A percentile compares a stretch with the other conserved stretches of the same genome.
phyloP scores from a whole-genome alignment of 2,329 filamentous ascomycete species.

The Alternaria panax region DNA sequence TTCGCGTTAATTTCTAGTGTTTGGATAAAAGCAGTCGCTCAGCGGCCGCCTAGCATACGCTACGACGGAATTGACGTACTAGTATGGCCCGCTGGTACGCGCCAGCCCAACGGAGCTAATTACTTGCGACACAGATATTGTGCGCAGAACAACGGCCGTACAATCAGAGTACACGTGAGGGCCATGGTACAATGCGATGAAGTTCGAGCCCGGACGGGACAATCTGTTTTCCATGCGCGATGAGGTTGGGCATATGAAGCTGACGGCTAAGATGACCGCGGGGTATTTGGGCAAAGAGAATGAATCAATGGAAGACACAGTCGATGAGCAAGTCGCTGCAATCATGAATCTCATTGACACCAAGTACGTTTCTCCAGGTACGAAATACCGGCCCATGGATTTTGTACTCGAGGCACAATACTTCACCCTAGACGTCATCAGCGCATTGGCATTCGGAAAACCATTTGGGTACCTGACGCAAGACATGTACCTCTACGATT shows the following conservation, averaged over 20 bases:
- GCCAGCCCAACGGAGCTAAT: constrained; percentile 57
- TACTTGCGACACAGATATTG: constrained; percentile 57
- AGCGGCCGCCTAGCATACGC: not conserved
- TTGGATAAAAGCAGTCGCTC: constrained; percentile 26
- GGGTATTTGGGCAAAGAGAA: constrained; percentile 60
- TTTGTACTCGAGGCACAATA: constrained; percentile 57
- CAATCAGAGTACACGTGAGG: constrained; percentile 46
- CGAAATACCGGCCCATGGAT: constrained; percentile 51
- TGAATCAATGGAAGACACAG: constrained; percentile 55
- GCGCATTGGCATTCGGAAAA: constrained; percentile 59
- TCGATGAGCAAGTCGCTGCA: constrained; percentile 56
- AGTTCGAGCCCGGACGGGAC: constrained; percentile 59
- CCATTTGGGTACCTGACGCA: constrained; percentile 59
- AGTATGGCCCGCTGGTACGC: constrained; percentile 46
- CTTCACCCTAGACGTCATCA: constrained; percentile 64
- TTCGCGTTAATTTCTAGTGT: constrained; percentile 26
- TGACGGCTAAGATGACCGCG: constrained; percentile 56
- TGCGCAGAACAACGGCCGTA: constrained; percentile 54
- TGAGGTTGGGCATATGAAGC: constrained; percentile 52
- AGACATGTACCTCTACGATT: constrained; percentile 56
- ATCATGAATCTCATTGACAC: constrained; percentile 56
- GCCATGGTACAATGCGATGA: constrained; percentile 49
- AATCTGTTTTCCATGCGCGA: constrained; percentile 61
- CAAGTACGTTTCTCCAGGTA: constrained; percentile 49
- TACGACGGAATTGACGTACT: constrained; percentile 17